Evolutionary conservation across 1,284 basidiomycete genomes (phyloP).

Genomic region (Cutaneotrichosporon cyanovorans): DNA sequence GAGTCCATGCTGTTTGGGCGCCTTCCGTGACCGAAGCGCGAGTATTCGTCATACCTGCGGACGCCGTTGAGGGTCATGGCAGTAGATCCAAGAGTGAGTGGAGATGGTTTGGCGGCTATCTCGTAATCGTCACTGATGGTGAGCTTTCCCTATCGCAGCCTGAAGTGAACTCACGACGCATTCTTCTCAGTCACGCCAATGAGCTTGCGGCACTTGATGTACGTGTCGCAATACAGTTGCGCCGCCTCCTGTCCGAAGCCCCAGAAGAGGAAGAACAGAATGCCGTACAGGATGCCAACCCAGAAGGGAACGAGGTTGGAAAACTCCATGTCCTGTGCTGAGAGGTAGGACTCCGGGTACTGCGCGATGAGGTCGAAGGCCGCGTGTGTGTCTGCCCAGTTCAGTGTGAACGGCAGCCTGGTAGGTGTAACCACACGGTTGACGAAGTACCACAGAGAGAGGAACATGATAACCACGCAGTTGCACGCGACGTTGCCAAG

Average conservation of each 20-base stretch:
- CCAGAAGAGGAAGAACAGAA: conserved; percentile 44
- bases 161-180: no score
- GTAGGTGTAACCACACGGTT: not conserved
- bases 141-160: no score
- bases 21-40: no score
- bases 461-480: conserved; percentile 16
- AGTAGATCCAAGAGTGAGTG: no score
- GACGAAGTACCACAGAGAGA: conserved; percentile 2
- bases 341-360: conserved; percentile 13
- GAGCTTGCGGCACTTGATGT: no score
- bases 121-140: no score
- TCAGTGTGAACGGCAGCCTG: conserved; percentile 6
- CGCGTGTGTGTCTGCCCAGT: conserved; percentile 15
- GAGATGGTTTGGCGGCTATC: no score
- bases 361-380: conserved; percentile 17
- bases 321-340: not conserved
- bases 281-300: conserved; percentile 24
- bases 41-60: no score
- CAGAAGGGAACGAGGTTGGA: conserved; percentile 12
- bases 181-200: no score
- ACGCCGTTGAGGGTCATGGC: no score
- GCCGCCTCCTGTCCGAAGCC: conserved; percentile 42
- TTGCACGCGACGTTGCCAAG: conserved; percentile 52
- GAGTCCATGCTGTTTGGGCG: no score
- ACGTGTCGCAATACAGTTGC: no score